phyloP scores from a whole-genome alignment of 148 eudicot genomes.

The Camellia granthamiana region DNA sequence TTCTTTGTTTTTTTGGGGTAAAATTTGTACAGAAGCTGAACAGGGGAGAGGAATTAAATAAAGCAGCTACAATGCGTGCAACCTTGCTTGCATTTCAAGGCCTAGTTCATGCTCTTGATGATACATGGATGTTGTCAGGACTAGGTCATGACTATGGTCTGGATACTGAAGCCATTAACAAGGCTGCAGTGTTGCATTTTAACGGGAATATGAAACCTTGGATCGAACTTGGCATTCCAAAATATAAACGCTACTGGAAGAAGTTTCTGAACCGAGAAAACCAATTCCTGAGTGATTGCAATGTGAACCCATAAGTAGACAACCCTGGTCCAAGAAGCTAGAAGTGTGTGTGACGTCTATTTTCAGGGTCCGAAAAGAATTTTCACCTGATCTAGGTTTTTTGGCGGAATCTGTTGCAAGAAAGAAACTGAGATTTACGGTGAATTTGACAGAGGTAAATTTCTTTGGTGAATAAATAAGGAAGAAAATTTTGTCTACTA shows the following conservation, averaged over 20 bases:
- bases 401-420: constrained; percentile 7
- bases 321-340: no score
- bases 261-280: constrained; percentile 59
- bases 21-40: constrained; percentile 33
- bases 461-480: constrained; percentile 12
- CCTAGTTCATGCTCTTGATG: constrained; percentile 64
- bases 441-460: neutral
- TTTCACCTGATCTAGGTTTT: constrained; percentile 2
- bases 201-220: constrained; percentile 99
- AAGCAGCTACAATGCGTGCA: constrained; percentile 58
- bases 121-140: constrained; percentile 71
- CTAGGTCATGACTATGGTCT: constrained; percentile 81
- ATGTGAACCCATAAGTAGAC: constrained; percentile 55
- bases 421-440: neutral
- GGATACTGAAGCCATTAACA: constrained; percentile 39
- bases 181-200: constrained; percentile 72
- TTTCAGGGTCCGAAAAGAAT: constrained; percentile 5
- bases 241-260: constrained; percentile 63
- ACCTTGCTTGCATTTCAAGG: constrained; percentile 71
- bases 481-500: neutral
- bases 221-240: constrained; percentile 89
- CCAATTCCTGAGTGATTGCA: constrained; percentile 73
- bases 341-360: neutral
- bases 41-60: constrained; percentile 28
- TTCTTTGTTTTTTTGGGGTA: no score